Conservation (phyloP, 805 yeast species). For the Saccharomycopsis fodiens region DNA sequence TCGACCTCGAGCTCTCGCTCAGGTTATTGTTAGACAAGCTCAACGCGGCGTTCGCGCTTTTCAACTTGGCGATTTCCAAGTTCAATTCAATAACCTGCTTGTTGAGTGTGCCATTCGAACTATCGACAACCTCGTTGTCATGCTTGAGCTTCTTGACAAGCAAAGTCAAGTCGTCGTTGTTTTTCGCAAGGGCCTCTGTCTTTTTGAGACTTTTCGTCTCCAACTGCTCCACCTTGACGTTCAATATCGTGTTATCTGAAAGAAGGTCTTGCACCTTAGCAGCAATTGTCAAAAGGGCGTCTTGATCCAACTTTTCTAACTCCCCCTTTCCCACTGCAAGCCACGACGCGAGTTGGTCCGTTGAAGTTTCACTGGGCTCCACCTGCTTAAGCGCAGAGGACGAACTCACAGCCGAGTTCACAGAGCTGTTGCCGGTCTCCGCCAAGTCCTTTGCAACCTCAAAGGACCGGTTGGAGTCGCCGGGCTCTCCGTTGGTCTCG, state of each 20-base stretch:
- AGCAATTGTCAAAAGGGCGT: neutral
- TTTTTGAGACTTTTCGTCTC: conserved; percentile 25
- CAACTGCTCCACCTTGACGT: conserved; percentile 27
- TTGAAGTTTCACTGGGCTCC: neutral
- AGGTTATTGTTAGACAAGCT: conserved; percentile 26
- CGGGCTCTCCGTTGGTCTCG: neutral
- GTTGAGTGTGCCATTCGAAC: conserved; percentile 32
- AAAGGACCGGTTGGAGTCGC: neutral
- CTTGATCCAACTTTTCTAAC: neutral
- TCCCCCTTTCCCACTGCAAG: neutral
- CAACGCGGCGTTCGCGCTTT: conserved; percentile 23
- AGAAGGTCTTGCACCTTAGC: conserved; percentile 26
- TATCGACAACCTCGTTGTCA: conserved; percentile 33
- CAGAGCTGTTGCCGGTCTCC: neutral
- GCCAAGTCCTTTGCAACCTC: conserved; percentile 2
- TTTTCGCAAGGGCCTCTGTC: conserved; percentile 22
- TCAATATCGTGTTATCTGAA: conserved; percentile 26
- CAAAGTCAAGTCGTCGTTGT: conserved; percentile 16
- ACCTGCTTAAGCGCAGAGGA: neutral
- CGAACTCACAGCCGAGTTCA: neutral
- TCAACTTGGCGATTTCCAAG: conserved; percentile 28
- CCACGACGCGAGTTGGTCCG: neutral
- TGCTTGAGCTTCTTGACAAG: conserved; percentile 27
- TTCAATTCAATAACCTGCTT: conserved; percentile 33
- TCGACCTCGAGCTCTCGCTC: conserved; percentile 32